phyloP scores from a whole-genome alignment of 306 rosid genomes.

The Dicorynia guianensis region DNA sequence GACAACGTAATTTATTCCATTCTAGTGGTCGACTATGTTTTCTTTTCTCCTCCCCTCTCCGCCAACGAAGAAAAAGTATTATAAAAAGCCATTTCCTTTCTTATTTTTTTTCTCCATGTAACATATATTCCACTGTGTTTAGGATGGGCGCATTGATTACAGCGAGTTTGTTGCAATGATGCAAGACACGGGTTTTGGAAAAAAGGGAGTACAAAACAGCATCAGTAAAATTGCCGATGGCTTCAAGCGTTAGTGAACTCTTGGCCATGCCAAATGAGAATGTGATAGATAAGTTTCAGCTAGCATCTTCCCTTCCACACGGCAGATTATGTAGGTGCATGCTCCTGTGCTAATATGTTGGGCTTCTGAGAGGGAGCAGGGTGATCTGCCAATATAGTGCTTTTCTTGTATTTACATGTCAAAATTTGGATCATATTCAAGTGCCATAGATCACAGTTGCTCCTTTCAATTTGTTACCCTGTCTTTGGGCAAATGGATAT shows the following conservation, averaged over 20 bases:
- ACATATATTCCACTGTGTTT: slow-evolving; percentile 48
- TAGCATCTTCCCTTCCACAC: slow-evolving; percentile 46
- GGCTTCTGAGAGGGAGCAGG: slow-evolving; percentile 49
- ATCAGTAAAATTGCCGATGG: slow-evolving; percentile 48
- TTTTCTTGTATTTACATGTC: slow-evolving; percentile 46
- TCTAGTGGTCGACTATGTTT: slow-evolving; percentile 8
- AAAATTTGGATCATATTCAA: slow-evolving; percentile 41
- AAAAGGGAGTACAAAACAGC: slow-evolving; percentile 45
- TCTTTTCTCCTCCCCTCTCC: background rate
- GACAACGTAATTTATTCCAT: slow-evolving; percentile 69
- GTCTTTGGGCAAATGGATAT: slow-evolving; percentile 27
- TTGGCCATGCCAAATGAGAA: slow-evolving; percentile 43
- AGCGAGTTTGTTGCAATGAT: slow-evolving; percentile 94
- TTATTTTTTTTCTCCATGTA: slow-evolving; percentile 1
- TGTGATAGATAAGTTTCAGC: slow-evolving; percentile 42
- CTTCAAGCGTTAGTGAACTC: slow-evolving; percentile 45
- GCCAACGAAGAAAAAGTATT: too few species aligned
- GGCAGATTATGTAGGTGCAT: slow-evolving; percentile 47
- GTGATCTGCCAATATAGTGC: slow-evolving; percentile 41
- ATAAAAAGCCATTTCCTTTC: background rate
- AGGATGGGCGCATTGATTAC: slow-evolving; percentile 99
- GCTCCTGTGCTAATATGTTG: slow-evolving; percentile 47
- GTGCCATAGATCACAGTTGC: slow-evolving; percentile 39
- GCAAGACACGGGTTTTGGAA: slow-evolving; percentile 81
- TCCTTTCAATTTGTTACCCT: slow-evolving; percentile 34